Evolutionary conservation across 1,284 basidiomycete species (phyloP), one percentile per base, ranked within the genome.

Genomic region (Puccinia polysora): DNA sequence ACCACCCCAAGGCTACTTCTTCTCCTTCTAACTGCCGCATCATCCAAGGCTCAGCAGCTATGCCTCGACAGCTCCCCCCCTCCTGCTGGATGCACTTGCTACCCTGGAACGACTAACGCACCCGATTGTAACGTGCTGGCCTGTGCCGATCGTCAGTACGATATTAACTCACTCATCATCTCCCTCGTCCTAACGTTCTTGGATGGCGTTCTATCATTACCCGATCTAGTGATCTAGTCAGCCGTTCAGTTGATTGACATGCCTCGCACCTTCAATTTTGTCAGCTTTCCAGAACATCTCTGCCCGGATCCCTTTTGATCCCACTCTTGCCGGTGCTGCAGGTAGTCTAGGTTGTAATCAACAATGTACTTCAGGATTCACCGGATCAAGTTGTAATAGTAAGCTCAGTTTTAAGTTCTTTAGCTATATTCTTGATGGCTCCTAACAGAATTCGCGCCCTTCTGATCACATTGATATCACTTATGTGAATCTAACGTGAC

Each of bases 361-460:
- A 15, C 68, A 62, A 30, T 70, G 68, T 28, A 52, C 47, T 34
- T 23, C 30, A 8, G 68, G 68, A 32, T 70, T 70, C 25, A 30
- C 34, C 18, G 68, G 68, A 25, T 60, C 49, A n/a, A 49, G 20
- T n/a, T 70, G 68, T 45, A 70, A 70, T 23, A 70, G 68, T 70
- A 25, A 52, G 68, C 49, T 20, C 30, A 8, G 34, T 52, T 60
- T 34, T 28, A 23, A 53, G 32, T 10, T 49, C 34, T 47, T 14
- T 47, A n/a, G n/a, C n/a, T n/a, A n/a, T n/a, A n/a, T n/a, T n/a
- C n/a, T n/a, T n/a, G n/a, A n/a, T n/a, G n/a, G n/a, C n/a, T n/a
- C n/a, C n/a, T n/a, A n/a, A n/a, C n/a, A n/a, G n/a, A n/a, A n/a
- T n/a, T n/a, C n/a, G n/a, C n/a, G n/a, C n/a, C n/a, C n/a, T n/a